Evolutionary conservation across 2,329 filamentous ascomycete species (phyloP).

Genomic region (Penicillium sp.): DNA sequence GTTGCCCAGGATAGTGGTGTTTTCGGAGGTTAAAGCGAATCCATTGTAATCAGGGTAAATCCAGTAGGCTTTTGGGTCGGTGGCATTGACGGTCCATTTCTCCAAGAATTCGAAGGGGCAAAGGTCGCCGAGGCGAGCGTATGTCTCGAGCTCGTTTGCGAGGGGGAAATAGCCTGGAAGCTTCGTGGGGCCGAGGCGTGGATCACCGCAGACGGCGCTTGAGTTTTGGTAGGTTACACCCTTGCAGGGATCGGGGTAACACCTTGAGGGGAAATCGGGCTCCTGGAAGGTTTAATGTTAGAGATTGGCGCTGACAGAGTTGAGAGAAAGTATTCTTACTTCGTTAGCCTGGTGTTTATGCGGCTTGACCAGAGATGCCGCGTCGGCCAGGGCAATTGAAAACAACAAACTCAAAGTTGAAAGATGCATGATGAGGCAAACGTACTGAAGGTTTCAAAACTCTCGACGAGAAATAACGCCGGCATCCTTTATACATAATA

Average conservation of each 20-base stretch:
- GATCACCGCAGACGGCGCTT: slow-evolving; percentile 20
- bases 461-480: neutral
- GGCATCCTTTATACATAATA: neutral
- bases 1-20: slow-evolving; percentile 44
- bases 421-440: slow-evolving; percentile 2
- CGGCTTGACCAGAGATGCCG: neutral
- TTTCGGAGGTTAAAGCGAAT: slow-evolving; percentile 41
- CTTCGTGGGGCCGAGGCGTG: slow-evolving; percentile 18
- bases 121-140: slow-evolving; percentile 23
- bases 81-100: slow-evolving; percentile 13
- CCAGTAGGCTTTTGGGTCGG: slow-evolving; percentile 20
- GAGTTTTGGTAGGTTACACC: slow-evolving; percentile 12
- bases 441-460: too few relatives aligned
- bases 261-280: slow-evolving; percentile 11
- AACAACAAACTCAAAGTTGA: neutral
- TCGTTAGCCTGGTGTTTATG: neutral
- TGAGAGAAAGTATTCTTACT: neutral
- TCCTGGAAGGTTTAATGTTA: slow-evolving; percentile 4
- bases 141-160: slow-evolving; percentile 18
- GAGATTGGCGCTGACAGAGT: neutral
- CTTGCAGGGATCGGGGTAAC: slow-evolving; percentile 11
- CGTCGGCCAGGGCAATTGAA: neutral
- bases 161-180: slow-evolving; percentile 20
- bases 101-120: slow-evolving; percentile 19
- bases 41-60: slow-evolving; percentile 47